phyloP scores from a whole-genome alignment of 2,329 filamentous ascomycete genomes.

The Monosporascus sp. region DNA sequence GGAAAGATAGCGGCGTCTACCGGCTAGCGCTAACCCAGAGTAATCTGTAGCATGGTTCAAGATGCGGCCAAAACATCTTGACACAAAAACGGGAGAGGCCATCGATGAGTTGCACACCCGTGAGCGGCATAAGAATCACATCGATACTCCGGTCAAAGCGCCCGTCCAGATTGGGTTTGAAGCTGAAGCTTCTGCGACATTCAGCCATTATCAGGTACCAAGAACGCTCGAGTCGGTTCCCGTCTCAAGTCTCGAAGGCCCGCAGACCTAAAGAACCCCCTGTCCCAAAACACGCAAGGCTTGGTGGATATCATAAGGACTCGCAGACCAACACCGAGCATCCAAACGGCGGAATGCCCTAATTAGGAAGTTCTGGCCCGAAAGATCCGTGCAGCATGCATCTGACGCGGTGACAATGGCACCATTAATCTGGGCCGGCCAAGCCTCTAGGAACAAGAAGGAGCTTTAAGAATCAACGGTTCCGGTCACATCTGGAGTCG shows the following conservation, averaged over 20 bases:
- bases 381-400: conserved; percentile 20
- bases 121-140: conserved; percentile 43
- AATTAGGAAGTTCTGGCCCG: conserved; percentile 28
- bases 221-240: conserved; percentile 32
- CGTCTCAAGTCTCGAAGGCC: conserved; percentile 40
- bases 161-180: conserved; percentile 25
- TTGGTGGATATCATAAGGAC: conserved; percentile 11
- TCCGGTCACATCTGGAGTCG: neutral
- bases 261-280: conserved; percentile 24
- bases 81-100: conserved; percentile 10
- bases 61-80: neutral
- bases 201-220: conserved; percentile 28
- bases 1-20: neutral
- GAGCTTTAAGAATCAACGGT: neutral
- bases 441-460: conserved; percentile 6
- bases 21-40: neutral
- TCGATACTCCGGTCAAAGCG: conserved; percentile 44
- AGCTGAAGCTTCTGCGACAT: conserved; percentile 30
- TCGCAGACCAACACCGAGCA: conserved; percentile 22
- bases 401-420: conserved; percentile 5
- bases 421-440: conserved; percentile 15
- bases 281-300: conserved; percentile 19
- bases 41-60: neutral
- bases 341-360: conserved; percentile 25
- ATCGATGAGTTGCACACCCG: conserved; percentile 14